phyloP scores from a whole-genome alignment of 306 rosid species.

The Neltuma alba region DNA sequence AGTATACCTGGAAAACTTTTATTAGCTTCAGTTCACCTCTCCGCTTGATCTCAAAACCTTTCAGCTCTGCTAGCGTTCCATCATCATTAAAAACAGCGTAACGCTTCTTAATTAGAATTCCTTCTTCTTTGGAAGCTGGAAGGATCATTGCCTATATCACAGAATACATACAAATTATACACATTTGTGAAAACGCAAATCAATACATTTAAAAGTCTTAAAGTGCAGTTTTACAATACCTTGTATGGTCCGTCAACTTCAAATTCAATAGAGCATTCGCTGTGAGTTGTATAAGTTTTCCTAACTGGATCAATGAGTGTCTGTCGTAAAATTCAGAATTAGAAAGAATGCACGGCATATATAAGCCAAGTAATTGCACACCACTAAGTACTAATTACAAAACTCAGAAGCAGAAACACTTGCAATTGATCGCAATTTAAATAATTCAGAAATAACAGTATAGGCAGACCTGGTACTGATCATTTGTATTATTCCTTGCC shows the following conservation, averaged over 20 bases:
- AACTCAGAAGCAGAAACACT: conserved; percentile 22
- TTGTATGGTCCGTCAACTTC: conserved; percentile 99
- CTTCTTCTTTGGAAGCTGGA: conserved; percentile 99
- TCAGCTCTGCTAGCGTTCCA: conserved; percentile 96
- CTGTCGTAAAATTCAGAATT: conserved; percentile 54
- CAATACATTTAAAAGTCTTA: conserved; percentile 16
- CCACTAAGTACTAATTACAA: conserved; percentile 5
- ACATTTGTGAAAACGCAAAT: conserved; percentile 34
- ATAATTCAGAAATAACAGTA: conserved; percentile 24
- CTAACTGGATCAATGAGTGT: conserved; percentile 68
- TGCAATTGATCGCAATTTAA: conserved; percentile 28
- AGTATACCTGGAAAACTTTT: conserved; percentile 94
- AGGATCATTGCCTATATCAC: conserved; percentile 89
- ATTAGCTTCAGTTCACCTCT: conserved; percentile 99
- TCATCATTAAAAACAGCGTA: conserved; percentile 98
- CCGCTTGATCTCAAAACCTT: conserved; percentile 99
- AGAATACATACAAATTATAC: conserved; percentile 13
- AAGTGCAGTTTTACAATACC: conserved; percentile 49
- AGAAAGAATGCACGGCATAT: conserved; percentile 28
- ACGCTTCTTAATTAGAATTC: conserved; percentile 94
- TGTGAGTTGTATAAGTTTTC: conserved; percentile 76
- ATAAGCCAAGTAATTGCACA: conserved; percentile 29
- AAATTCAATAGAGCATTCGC: conserved; percentile 98
- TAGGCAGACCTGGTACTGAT: conserved; percentile 93
- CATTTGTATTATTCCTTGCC: conserved; percentile 95